phyloP scores from a whole-genome alignment of 2,329 filamentous ascomycete species.

The Biscogniauxia marginata region DNA sequence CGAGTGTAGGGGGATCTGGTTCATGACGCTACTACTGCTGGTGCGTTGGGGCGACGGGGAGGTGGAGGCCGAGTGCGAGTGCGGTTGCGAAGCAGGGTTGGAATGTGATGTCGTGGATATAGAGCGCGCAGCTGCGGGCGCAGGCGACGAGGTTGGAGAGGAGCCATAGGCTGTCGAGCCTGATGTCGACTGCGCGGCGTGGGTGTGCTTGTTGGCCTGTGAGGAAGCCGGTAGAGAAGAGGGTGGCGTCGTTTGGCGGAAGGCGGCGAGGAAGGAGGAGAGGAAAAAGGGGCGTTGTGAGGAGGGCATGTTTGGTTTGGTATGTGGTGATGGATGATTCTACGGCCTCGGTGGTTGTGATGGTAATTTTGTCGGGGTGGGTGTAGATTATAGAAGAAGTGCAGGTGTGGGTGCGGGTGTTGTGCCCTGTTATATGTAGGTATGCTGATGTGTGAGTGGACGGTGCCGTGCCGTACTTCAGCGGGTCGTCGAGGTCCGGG shows the following conservation, averaged over 20 bases:
- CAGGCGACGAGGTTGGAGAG: constrained; percentile 6
- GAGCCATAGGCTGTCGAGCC: constrained; percentile 11
- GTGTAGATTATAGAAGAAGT: background rate
- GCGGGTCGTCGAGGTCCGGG: background rate
- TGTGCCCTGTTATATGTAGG: background rate
- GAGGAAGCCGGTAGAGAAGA: constrained; percentile 26
- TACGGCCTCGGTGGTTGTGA: background rate
- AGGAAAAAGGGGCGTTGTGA: constrained; percentile 36
- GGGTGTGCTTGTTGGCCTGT: constrained; percentile 32
- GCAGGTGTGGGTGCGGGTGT: background rate
- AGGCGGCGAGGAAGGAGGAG: constrained; percentile 35
- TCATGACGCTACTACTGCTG: constrained; percentile 28
- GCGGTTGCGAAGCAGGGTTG: constrained; percentile 1
- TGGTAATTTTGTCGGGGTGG: background rate
- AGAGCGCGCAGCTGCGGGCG: constrained; percentile 16
- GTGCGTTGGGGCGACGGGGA: constrained; percentile 17
- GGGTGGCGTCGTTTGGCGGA: constrained; percentile 29
- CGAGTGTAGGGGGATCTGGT: constrained; percentile 31
- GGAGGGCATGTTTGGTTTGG: constrained; percentile 25
- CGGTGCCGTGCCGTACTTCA: background rate
- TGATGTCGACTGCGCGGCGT: constrained; percentile 13
- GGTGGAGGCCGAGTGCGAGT: constrained; percentile 4
- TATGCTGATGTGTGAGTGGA: background rate
- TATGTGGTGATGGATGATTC: background rate
- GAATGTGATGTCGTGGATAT: constrained; percentile 25